Evolutionary conservation across 352 stramenopile genomes (phyloP), one percentile per base, ranked within the genome.

Genomic region (Saprolegnia parasitica): DNA sequence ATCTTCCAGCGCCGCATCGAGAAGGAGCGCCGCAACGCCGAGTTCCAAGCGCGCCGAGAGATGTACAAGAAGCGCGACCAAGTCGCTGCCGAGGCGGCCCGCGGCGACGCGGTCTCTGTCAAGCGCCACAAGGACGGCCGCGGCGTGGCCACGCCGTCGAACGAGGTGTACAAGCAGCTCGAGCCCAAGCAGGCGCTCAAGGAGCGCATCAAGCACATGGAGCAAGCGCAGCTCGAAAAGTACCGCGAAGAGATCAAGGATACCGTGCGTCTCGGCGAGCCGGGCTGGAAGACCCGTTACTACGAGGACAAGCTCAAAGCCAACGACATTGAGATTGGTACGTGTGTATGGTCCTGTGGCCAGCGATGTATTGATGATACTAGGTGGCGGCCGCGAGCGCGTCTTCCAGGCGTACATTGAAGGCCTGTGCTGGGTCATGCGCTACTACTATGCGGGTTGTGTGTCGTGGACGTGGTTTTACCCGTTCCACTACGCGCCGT

Each of bases 381-480:
- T 57, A 77, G 73, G 70, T 24, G 87, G 87, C 52, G 82, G 86
- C 32, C 93, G 98, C 72, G 85, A 96, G 72, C 85, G 87, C 47
- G 86, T 99, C 0, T 93, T 97, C 57, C 87, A 98, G 68, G 81
- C 86, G 1, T 99, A 99, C 75, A 97, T 99, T 61, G 96, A 99
- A 83, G 97, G 97, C 39, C 77, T 99, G 13, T 96, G 97, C 77
- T 99, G 98, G 98, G 98, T 98, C 74, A 92, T 99, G 76, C 90
- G 93, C 26, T 99, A 99, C 81, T 99, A 99, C 77, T 99, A 99
- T 78, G 90, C 88, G 60, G 98, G 97, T 0, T 99, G 98, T 76
- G 96, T 97, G 55, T 98, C 91, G 65, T 99, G 98, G 98, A 88
- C 96, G 50, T 99, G 98, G 98, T 99, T 99, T 76, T 99, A 98